A percentile compares a stretch with the other conserved stretches of the same genome.
phyloP scores from a whole-genome alignment of 2,329 filamentous ascomycete species.

The Claviceps sp. region DNA sequence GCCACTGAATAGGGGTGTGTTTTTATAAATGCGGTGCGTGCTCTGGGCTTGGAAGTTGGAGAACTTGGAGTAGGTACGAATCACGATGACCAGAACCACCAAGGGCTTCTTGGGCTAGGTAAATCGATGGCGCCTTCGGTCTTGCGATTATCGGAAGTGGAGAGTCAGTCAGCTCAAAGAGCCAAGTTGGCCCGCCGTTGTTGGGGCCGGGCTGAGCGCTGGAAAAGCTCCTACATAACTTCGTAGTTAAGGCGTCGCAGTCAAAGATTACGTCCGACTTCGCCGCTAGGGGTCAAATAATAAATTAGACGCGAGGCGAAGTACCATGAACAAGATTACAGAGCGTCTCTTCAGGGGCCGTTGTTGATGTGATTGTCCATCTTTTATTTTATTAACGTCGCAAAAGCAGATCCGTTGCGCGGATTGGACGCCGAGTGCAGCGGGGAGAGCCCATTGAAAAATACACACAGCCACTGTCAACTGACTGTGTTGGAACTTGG shows the following conservation, averaged over 20 bases:
- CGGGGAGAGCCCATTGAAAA: no score
- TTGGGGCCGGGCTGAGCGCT: slow-evolving; percentile 4
- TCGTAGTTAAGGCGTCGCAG: background rate
- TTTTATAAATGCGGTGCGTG: slow-evolving; percentile 11
- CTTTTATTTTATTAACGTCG: no score
- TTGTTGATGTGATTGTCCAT: no score
- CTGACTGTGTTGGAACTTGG: no score
- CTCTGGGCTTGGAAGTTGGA: slow-evolving; percentile 11
- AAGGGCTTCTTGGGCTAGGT: slow-evolving; percentile 6
- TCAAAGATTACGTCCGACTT: background rate
- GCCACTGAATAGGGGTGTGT: slow-evolving; percentile 8
- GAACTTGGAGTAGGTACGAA: background rate
- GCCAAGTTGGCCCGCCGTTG: slow-evolving; percentile 1
- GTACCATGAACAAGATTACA: no score
- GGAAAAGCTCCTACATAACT: background rate
- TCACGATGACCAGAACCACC: no score
- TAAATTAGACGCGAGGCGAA: no score
- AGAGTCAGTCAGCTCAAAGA: slow-evolving; percentile 3
- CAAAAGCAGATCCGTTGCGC: no score
- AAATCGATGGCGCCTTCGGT: slow-evolving; percentile 15
- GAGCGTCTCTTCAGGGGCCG: no score
- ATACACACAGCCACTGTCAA: no score
- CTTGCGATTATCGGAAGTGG: slow-evolving; percentile 19
- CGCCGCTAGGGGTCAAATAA: background rate
- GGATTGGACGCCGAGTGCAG: no score